Conservation (phyloP, 108 stramenopile genomes). For the Discostella stelligeroides region DNA sequence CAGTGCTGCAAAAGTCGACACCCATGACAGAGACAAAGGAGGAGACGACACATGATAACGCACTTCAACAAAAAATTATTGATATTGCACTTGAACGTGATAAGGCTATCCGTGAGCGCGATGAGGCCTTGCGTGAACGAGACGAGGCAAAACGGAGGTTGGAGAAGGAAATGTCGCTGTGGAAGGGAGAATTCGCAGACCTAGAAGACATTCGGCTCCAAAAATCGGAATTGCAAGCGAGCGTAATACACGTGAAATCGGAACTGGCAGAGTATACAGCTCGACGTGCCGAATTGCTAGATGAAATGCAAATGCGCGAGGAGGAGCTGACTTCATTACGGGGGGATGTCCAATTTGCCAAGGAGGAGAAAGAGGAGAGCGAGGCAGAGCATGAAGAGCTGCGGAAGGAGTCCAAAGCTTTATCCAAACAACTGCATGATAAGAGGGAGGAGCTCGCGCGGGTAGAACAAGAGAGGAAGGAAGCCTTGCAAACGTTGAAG, state of each 20-base stretch:
- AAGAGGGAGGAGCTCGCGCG: constrained; percentile 16
- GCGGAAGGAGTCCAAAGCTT: constrained; percentile 7
- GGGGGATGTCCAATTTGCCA: constrained; percentile 25
- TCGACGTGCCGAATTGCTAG: constrained; percentile 10
- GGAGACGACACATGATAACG: background rate
- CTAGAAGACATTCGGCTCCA: constrained; percentile 17
- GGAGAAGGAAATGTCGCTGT: constrained; percentile 9
- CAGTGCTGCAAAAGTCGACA: too few species aligned
- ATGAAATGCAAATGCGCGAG: constrained; percentile 22
- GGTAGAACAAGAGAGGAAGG: constrained; percentile 10
- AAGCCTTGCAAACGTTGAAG: constrained; percentile 18
- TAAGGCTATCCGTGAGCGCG: background rate
- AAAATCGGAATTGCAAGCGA: constrained; percentile 2
- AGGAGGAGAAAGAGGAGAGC: constrained; percentile 24
- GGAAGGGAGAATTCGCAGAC: constrained; percentile 11
- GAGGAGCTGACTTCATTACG: constrained; percentile 31
- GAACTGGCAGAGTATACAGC: constrained; percentile 10
- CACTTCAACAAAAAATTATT: background rate
- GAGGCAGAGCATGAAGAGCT: constrained; percentile 20
- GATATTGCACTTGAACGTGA: background rate
- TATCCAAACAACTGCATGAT: constrained; percentile 10
- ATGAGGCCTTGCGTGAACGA: background rate
- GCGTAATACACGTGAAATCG: constrained; percentile 2
- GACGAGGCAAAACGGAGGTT: constrained; percentile 2
- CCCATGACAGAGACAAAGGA: background rate